These are phyloP conservation scores for Multifurca ochricompacta DNA, from an alignment of 768 basidiomycete species.

Conservation along the genomic window DNA sequence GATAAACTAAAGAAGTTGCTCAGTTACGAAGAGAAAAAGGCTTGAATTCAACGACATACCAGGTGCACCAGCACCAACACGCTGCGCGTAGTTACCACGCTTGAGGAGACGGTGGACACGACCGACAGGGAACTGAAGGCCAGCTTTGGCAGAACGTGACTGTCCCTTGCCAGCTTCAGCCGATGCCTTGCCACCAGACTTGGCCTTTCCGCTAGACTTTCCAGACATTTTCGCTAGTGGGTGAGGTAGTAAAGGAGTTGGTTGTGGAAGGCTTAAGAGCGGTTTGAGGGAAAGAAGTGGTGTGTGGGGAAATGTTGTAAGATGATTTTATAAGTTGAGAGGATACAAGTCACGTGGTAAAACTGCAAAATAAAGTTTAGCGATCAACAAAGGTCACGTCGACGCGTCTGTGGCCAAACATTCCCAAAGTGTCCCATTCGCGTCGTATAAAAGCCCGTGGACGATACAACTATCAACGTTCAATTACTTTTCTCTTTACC, in stretches of 20 bases:
- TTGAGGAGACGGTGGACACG: constrained; percentile 88
- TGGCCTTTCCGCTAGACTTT: constrained; percentile 46
- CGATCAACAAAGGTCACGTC: constrained; percentile 31
- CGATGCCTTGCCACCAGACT: constrained; percentile 52
- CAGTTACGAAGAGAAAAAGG: background rate
- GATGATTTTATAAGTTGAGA: constrained; percentile 2
- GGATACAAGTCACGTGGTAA: constrained; percentile 7
- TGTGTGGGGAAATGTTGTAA: background rate
- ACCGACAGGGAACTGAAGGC: constrained; percentile 85
- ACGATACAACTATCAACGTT: constrained; percentile 19
- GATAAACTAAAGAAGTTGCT: constrained; percentile 52
- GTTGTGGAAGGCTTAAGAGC: background rate
- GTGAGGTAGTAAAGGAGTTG: background rate
- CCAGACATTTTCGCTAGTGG: constrained; percentile 31
- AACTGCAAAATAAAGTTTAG: constrained; percentile 21
- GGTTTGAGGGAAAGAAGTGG: constrained; percentile 13
- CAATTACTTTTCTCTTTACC: background rate
- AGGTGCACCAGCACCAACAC: constrained; percentile 84
- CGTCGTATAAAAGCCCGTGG: constrained; percentile 28
- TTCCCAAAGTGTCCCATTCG: constrained; percentile 29
- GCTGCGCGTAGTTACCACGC: constrained; percentile 79
- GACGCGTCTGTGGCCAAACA: constrained; percentile 33
- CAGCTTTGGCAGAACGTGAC: constrained; percentile 68
- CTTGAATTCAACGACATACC: constrained; percentile 34
- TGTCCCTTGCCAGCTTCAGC: constrained; percentile 43